These are phyloP conservation scores for Phyllosticta paracitricarpa DNA, from an alignment of 2,329 filamentous ascomycete species.

Conservation along the genomic window DNA sequence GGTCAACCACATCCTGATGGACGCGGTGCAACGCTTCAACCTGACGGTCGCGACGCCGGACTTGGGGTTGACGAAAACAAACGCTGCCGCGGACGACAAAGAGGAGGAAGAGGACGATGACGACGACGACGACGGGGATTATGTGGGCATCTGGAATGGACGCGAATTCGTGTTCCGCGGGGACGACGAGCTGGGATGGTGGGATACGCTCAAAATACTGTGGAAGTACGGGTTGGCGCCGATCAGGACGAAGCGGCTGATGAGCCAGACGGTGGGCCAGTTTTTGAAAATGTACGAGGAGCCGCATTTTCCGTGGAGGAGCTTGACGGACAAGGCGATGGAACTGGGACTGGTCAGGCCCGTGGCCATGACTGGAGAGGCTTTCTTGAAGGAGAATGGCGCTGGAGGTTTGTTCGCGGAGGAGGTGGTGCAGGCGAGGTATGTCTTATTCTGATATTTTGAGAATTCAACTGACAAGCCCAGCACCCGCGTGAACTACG, in stretches of 20 bases:
- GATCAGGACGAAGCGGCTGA: conserved; percentile 60
- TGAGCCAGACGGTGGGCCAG: conserved; percentile 58
- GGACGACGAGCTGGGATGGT: conserved; percentile 57
- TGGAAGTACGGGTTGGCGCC: conserved; percentile 82
- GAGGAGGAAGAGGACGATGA: conserved; percentile 31
- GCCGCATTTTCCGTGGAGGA: conserved; percentile 76
- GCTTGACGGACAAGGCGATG: conserved; percentile 57
- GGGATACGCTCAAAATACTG: conserved; percentile 67
- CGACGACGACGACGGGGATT: conserved; percentile 20
- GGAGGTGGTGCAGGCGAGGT: conserved; percentile 72
- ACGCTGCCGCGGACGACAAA: conserved; percentile 20
- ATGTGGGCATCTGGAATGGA: conserved; percentile 80
- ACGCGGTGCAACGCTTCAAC: conserved; percentile 61
- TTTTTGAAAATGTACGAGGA: conserved; percentile 74
- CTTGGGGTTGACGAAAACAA: conserved; percentile 22
- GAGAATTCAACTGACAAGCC: not conserved
- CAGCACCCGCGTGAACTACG: conserved; percentile 88
- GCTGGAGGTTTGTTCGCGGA: conserved; percentile 59
- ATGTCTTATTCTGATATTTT: not conserved
- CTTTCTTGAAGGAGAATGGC: conserved; percentile 59
- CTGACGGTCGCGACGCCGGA: conserved; percentile 40
- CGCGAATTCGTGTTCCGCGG: conserved; percentile 60
- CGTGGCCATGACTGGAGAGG: conserved; percentile 62
- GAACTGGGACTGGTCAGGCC: conserved; percentile 57
- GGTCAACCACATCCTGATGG: conserved; percentile 71